Percentiles rank a stretch among this genome's conserved stretches.
Conservation (phyloP, 148 eudicot species). For the Vaccinium vitisidaea region DNA sequence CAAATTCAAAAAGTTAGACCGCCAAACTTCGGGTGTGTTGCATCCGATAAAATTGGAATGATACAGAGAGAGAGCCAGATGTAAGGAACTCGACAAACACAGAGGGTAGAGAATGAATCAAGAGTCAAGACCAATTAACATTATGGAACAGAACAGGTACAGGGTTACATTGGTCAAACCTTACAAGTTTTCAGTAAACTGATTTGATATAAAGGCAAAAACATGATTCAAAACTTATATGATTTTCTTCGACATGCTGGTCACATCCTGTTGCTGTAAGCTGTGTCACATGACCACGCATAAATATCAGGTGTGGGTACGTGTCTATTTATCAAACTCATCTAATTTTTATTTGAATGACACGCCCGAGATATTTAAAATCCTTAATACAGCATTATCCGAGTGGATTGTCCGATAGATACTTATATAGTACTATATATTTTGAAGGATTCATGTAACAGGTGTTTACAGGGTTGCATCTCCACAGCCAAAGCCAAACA, state of each 20-base stretch:
- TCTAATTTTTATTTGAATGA: neutral
- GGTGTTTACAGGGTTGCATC: neutral
- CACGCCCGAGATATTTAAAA: neutral
- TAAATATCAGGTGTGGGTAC: neutral
- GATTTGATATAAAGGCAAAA: too few species aligned
- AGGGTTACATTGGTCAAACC: neutral
- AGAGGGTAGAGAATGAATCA: neutral
- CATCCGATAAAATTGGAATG: too few species aligned
- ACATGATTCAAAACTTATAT: too few species aligned
- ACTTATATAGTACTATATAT: neutral
- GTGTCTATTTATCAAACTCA: neutral
- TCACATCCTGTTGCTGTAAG: neutral
- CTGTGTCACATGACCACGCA: neutral
- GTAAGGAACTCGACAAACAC: neutral
- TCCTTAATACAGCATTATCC: neutral
- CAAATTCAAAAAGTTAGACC: neutral
- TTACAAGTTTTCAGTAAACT: too few species aligned
- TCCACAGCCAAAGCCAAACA: neutral
- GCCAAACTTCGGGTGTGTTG: constrained; percentile 3
- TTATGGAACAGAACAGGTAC: neutral
- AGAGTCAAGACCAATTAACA: neutral
- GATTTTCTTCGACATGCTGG: too few species aligned
- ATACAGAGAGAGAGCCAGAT: neutral
- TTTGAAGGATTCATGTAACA: neutral
- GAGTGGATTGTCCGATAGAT: neutral